Base-by-base conservation (phyloP, 768 basidiomycete genomes). In the Collybiopsis luxurians region DNA sequence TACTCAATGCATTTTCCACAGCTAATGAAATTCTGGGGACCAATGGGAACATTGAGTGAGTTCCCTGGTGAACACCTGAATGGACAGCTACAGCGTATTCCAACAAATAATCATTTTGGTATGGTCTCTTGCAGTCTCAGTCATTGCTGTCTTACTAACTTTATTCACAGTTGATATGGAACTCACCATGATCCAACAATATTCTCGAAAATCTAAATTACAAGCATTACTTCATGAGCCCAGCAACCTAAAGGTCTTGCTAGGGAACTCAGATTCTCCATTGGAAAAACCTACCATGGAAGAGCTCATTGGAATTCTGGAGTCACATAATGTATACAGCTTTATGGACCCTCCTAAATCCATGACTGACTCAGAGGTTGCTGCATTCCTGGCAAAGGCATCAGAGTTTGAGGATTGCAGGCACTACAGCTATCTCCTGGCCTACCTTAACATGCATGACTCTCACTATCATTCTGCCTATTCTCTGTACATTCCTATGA, bases 21-120 rank as follows among this genome's bases (percentile, higher is more conserved):
- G 7, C 42, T 55, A 36, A 46, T 64, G 27, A 58, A 56, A 57
- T 58, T 43, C 42, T 64, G 63, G 63, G 63, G 63, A 1, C 63
- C 63, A 39, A 17, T 60, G 15, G 46, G 59, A 26, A 45, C 55
- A 19, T 48, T 57, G 13, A 53, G 56, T 43, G 63, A 64, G 42
- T 60, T 60, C 40, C 50, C 56, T 45, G 61, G 61, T 36, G 61
- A 64, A 53, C 47, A 38, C 17, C 28, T 62, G 43, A 64, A 64
- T 51, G 55, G 55, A 3, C 27, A 28, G 21, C 26, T 64, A n/a
- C 55, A 58, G 26, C 47, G 59, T n/a, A 46, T 60, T 42, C 36
- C 43, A 2, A 63, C 62, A 5, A 63, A 60, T 30, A 57, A 56
- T 34, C 61, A 59, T 26, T 30, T 59, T 15, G 46, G 57, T 60